Conservation (phyloP, 2,329 filamentous ascomycete genomes). For the Trichoderma lentiforme region DNA sequence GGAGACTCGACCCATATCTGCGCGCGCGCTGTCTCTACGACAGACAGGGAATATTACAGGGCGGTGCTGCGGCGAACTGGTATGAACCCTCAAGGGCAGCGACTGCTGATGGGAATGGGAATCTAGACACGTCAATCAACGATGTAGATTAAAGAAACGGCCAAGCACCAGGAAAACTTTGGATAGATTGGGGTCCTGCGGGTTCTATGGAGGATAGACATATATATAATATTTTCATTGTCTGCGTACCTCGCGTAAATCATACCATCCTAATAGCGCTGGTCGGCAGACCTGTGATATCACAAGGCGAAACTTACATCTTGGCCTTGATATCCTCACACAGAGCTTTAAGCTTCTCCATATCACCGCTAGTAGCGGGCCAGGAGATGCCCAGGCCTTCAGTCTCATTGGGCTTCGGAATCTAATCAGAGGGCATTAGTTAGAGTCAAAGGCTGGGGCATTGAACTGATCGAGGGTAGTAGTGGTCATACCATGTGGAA, state of each 20-base stretch:
- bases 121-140: slow-evolving; percentile 8
- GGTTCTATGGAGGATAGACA: slow-evolving; percentile 2
- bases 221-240: not conserved
- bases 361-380: slow-evolving; percentile 72
- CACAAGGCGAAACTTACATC: slow-evolving; percentile 55
- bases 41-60: slow-evolving; percentile 67
- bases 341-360: slow-evolving; percentile 77
- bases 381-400: slow-evolving; percentile 80
- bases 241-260: not conserved
- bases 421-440: slow-evolving; percentile 46
- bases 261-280: not conserved
- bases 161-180: not conserved
- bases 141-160: slow-evolving; percentile 16
- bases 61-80: slow-evolving; percentile 60
- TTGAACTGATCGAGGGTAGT: not conserved
- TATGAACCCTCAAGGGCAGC: not conserved
- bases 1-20: slow-evolving; percentile 83
- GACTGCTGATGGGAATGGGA: not conserved
- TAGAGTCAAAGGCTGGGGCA: not conserved
- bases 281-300: not conserved
- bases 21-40: slow-evolving; percentile 84
- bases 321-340: slow-evolving; percentile 83
- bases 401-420: slow-evolving; percentile 83
- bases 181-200: not conserved
- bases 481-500: slow-evolving; percentile 74